Conservation (phyloP, 2,329 filamentous ascomycete genomes). For the Alternaria burnsii region DNA sequence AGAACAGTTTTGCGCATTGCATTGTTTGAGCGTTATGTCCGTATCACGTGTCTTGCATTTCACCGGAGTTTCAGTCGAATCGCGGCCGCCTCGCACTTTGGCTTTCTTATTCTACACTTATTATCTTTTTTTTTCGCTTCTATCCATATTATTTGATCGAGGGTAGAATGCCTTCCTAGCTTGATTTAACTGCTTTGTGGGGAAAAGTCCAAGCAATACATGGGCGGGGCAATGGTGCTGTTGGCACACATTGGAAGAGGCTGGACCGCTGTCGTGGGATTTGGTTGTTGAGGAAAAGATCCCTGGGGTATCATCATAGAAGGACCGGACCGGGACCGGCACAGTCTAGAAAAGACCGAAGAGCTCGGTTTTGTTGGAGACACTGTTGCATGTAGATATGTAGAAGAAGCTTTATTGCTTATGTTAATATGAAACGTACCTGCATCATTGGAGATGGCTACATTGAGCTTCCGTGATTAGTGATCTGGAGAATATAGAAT, state of each 20-base stretch:
- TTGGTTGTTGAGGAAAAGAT: background rate
- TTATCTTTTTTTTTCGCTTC: conserved; percentile 13
- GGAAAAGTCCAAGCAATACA: background rate
- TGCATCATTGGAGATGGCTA: background rate
- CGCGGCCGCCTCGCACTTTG: conserved; percentile 28
- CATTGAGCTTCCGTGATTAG: too few relatives aligned
- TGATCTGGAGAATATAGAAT: too few relatives aligned
- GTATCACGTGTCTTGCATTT: conserved; percentile 33
- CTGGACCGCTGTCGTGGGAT: background rate
- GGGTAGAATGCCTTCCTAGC: conserved; percentile 7
- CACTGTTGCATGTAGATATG: conserved; percentile 1
- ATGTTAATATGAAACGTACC: conserved; percentile 13
- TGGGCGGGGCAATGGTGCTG: background rate
- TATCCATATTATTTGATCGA: conserved; percentile 17
- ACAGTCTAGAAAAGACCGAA: background rate
- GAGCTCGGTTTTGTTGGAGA: background rate
- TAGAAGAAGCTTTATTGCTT: conserved; percentile 6
- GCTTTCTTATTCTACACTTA: conserved; percentile 9
- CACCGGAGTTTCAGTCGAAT: conserved; percentile 27
- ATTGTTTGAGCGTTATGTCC: conserved; percentile 33
- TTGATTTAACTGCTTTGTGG: conserved; percentile 22
- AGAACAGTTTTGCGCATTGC: conserved; percentile 11
- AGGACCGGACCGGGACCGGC: conserved; percentile 7
- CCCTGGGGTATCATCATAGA: background rate
- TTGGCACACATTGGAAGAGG: conserved; percentile 15